phyloP scores from a whole-genome alignment of 2,329 filamentous ascomycete genomes.

The Fusarium sp. region DNA sequence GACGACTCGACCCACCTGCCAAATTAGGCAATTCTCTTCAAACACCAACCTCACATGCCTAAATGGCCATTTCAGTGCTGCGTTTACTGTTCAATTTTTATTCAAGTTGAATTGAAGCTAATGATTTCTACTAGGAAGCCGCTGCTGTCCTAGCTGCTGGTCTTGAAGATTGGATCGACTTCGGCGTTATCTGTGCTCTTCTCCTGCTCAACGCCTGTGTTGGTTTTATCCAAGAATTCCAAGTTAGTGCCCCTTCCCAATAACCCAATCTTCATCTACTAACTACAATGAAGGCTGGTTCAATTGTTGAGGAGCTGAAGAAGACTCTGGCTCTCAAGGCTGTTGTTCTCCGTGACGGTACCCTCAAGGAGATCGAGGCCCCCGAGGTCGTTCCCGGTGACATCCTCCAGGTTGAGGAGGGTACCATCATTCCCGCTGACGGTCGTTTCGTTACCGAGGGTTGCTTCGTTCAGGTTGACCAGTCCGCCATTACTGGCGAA shows the following conservation, averaged over 20 bases:
- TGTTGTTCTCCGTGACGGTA: slow-evolving; percentile 83
- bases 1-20: not conserved
- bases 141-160: slow-evolving; percentile 85
- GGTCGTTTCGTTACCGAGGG: slow-evolving; percentile 86
- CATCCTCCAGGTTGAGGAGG: slow-evolving; percentile 90
- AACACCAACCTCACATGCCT: not conserved
- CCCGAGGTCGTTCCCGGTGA: slow-evolving; percentile 89
- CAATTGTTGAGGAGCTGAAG: slow-evolving; percentile 91
- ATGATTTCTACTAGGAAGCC: slow-evolving; percentile 59
- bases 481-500: slow-evolving; percentile 92
- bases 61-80: no score
- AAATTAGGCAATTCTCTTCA: not conserved
- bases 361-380: slow-evolving; percentile 82
- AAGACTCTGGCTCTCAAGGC: slow-evolving; percentile 91
- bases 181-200: slow-evolving; percentile 88
- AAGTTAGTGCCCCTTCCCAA: slow-evolving; percentile 53
- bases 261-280: no score
- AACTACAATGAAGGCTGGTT: slow-evolving; percentile 65
- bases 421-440: slow-evolving; percentile 91
- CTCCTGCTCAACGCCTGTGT: slow-evolving; percentile 87
- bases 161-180: slow-evolving; percentile 92
- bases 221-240: slow-evolving; percentile 90
- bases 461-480: slow-evolving; percentile 89
- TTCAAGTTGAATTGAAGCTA: no score
- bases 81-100: no score